Conservation (phyloP, 352 stramenopile genomes). For the Pythium apleroticum region DNA sequence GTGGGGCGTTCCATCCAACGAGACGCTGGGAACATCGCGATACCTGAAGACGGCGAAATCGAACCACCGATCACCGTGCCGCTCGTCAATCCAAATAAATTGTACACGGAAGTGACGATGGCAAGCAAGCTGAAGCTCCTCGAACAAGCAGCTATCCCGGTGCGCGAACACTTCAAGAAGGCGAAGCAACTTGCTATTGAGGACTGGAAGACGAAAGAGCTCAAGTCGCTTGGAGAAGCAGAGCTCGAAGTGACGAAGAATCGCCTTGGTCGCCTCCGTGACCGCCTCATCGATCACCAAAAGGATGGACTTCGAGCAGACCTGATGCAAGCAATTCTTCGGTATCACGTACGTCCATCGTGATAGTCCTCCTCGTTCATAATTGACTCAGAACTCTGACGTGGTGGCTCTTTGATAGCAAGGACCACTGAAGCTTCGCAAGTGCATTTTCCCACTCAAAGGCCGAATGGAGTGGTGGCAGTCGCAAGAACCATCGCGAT, state of each 20-base stretch:
- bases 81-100: slow-evolving; percentile 32
- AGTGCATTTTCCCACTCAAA: slow-evolving; percentile 61
- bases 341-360: slow-evolving; percentile 53
- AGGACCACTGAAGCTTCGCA: slow-evolving; percentile 44
- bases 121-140: slow-evolving; percentile 66
- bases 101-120: slow-evolving; percentile 57
- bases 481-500: slow-evolving; percentile 37
- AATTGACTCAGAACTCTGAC: not conserved
- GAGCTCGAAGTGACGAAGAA: slow-evolving; percentile 60
- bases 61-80: slow-evolving; percentile 22
- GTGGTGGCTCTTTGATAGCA: slow-evolving; percentile 28
- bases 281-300: slow-evolving; percentile 57
- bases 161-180: slow-evolving; percentile 60
- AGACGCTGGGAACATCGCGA: not conserved
- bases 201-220: slow-evolving; percentile 60
- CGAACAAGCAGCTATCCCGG: slow-evolving; percentile 44
- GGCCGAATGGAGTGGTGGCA: slow-evolving; percentile 72
- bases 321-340: slow-evolving; percentile 39
- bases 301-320: slow-evolving; percentile 39
- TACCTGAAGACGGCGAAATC: not conserved
- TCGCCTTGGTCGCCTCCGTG: slow-evolving; percentile 50
- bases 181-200: slow-evolving; percentile 47
- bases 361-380: not conserved
- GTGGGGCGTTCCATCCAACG: slow-evolving; percentile 54
- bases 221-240: slow-evolving; percentile 44